Conservation (phyloP, 768 basidiomycete species). For the Lentinula guzmanii region DNA sequence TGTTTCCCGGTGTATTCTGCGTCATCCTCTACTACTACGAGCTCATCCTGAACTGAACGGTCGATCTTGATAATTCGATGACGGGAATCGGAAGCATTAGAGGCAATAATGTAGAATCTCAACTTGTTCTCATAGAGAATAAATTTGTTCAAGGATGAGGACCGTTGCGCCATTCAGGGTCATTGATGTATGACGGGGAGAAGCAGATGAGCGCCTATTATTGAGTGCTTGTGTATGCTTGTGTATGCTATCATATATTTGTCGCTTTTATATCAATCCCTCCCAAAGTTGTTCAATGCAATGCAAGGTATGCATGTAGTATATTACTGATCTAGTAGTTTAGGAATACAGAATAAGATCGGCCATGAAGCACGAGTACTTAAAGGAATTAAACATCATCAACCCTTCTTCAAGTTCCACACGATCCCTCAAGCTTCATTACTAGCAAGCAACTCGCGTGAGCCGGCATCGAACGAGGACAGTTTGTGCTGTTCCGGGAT, state of each 20-base stretch:
- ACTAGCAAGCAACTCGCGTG: neutral
- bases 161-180: neutral
- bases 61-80: constrained; percentile 95
- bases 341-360: too few relatives aligned
- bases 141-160: constrained; percentile 69
- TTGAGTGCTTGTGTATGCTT: too few relatives aligned
- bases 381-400: too few relatives aligned
- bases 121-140: constrained; percentile 90
- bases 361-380: too few relatives aligned
- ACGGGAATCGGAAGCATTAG: constrained; percentile 80
- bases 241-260: too few relatives aligned
- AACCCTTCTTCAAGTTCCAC: too few relatives aligned
- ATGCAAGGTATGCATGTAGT: too few relatives aligned
- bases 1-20: constrained; percentile 84
- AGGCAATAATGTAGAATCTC: constrained; percentile 89
- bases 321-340: too few relatives aligned
- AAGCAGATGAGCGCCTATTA: neutral
- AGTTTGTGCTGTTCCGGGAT: neutral
- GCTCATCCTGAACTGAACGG: constrained; percentile 69
- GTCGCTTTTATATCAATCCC: too few relatives aligned
- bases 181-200: neutral
- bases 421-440: neutral
- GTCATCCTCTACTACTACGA: constrained; percentile 81
- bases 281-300: too few relatives aligned
- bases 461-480: neutral